Evolutionary conservation across 2,329 filamentous ascomycete species (phyloP), one percentile per base, ranked within the genome.

Genomic region (Penicillium sumatraense): DNA sequence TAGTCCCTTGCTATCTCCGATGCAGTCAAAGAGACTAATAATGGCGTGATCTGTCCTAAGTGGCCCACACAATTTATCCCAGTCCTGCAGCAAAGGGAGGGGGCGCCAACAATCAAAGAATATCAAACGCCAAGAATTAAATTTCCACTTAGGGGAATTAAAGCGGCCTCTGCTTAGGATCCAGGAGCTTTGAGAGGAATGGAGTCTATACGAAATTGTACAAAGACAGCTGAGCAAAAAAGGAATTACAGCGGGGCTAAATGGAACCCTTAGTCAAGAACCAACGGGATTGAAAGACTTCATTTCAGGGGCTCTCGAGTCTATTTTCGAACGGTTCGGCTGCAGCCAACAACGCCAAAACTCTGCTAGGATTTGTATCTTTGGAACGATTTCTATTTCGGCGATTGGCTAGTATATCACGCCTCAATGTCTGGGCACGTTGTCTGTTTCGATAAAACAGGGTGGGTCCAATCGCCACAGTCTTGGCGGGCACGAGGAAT

Each of bases 21-120:
- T 60, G 53, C 42, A 53, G 24, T 59, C 45, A 59, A 44, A 44
- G 46, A 45, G 18, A 52, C 40, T 59, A 57, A 55, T 36, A 51
- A 59, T 59, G 54, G 54, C 54, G 57, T 59, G 54, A 57, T 59
- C 40, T 36, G 27, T 16, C 33, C 49, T 40, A n/a, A 24, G 33
- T 35, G 52, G 44, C 51, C 52, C 40, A 46, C 52, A 24, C 27
- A 35, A 38, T 36, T 40, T 18, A 46, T 46, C n/a, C 14, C 27
- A 24, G 35, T 21, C 35, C 29, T 49, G 27, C 6, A n/a, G 16
- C 40, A 16, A 31, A 31, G 20, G 26, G 18, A 16, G 38, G 11
- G 38, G 31, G 27, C 7, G 36, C 20, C 5, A 21, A 44, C 14
- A 13, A 16, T 44, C 16, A 26, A 46, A 2, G 27, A 23, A 24